Base-by-base conservation (phyloP, 768 basidiomycete genomes). In the Dendrothele bispora region DNA sequence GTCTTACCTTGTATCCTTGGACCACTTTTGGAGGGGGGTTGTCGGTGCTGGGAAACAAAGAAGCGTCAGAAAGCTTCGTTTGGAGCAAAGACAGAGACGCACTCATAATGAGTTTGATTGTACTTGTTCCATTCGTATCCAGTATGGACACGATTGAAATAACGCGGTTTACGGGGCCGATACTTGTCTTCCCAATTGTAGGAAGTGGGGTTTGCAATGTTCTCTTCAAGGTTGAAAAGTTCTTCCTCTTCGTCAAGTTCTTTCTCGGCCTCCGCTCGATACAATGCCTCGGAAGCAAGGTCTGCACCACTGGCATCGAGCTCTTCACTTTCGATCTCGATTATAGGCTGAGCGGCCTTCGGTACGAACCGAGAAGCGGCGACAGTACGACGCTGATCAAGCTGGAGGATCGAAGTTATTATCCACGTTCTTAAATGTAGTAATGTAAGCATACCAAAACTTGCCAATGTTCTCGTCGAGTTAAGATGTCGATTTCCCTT, bases 101-200 rank as follows among this genome's bases (percentile, higher is more conserved):
- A 95, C 92, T 98, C 97, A 67, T 98, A 99, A 70, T 98, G 97
- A 3, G 97, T 98, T 66, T 98, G 95, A 66, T 98, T 98, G 68
- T 98, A 99, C 74, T 98, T 98, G 75, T 95, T 98, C 97, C 97
- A 99, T 65, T 99, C 97, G 63, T 95, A 99, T 22, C 97, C 97
- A 25, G 97, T 99, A 61, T 98, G 94, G 21, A 98, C 97, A 49
- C 97, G 86, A 62, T 99, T 99, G 74, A 98, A 98, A 74, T 98
- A 99, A 53, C 95, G 78, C 37, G 97, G 97, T 66, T 98, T 99
- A 28, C 97, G 79, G 25, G 97, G 95, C 30, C 97, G 78, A 60
- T 95, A 98, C 64, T 98, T 95, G 74, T 99, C 97, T 70, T 95
- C 94, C 97, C 95, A 98, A 58, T 91, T 91, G 67, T 98, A 98